Percentiles rank a stretch among this genome's conserved stretches.
phyloP scores from a whole-genome alignment of 345 rosid species.

The Iberis pinnata region DNA sequence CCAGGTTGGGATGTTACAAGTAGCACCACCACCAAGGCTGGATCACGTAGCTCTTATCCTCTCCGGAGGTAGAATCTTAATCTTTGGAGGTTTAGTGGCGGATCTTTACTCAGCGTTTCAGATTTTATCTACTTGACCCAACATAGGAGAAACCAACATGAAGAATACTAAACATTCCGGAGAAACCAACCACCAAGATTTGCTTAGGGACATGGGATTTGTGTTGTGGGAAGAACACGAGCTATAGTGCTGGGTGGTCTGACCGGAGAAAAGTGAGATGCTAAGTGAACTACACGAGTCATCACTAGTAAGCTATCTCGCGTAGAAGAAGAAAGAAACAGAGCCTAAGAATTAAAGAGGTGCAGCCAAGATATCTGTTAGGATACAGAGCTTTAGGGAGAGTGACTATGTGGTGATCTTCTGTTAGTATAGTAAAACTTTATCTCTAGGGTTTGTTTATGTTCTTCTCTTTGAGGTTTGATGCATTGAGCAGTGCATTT shows the following conservation, averaged over 20 bases:
- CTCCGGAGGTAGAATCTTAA: constrained; percentile 70
- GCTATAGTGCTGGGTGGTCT: constrained; percentile 86
- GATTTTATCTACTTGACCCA: constrained; percentile 75
- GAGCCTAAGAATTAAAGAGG: no score
- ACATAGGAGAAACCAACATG: constrained; percentile 85
- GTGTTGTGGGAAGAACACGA: constrained; percentile 88
- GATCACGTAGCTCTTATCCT: constrained; percentile 85
- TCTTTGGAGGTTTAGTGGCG: constrained; percentile 83
- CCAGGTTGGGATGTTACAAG: no score
- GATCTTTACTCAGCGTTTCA: constrained; percentile 94
- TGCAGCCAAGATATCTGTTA: constrained; percentile 15
- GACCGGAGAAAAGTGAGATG: constrained; percentile 95
- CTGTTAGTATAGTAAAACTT: constrained; percentile 18
- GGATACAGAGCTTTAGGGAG: constrained; percentile 22
- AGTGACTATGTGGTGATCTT: constrained; percentile 13
- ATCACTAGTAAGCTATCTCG: constrained; percentile 48
- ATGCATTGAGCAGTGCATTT: constrained; percentile 24
- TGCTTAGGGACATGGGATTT: constrained; percentile 93
- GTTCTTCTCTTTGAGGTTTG: constrained; percentile 20
- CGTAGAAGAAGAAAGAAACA: constrained; percentile 22
- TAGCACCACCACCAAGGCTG: constrained; percentile 84
- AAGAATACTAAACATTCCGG: constrained; percentile 79
- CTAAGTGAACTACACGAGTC: constrained; percentile 79
- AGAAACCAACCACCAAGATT: constrained; percentile 75
- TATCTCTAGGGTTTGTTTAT: not conserved